Percentiles rank a stretch among this genome's conserved stretches.
phyloP scores from a whole-genome alignment of 345 rosid genomes.

The Excoecaria cochinchinensis region DNA sequence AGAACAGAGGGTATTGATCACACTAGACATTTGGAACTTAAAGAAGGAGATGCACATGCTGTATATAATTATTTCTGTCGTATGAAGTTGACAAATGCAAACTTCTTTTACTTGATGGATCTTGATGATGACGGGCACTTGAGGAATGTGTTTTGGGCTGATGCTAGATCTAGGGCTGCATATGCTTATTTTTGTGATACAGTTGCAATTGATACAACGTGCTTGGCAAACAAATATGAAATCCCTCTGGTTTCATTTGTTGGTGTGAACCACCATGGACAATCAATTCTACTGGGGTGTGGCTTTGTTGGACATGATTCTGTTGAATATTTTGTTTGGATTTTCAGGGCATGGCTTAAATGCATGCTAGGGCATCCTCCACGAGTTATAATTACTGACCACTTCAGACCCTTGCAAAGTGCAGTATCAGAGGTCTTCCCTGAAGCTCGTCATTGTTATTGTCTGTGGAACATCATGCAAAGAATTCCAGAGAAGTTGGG shows the following conservation, averaged over 20 bases:
- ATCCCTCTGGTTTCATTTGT: slow-evolving; percentile 50
- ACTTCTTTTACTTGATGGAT: slow-evolving; percentile 59
- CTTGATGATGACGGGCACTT: slow-evolving; percentile 41
- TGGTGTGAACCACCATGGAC: slow-evolving; percentile 60
- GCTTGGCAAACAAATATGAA: slow-evolving; percentile 48
- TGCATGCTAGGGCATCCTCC: slow-evolving; percentile 48
- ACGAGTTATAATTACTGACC: slow-evolving; percentile 54
- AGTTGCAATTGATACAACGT: slow-evolving; percentile 46
- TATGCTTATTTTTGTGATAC: slow-evolving; percentile 42
- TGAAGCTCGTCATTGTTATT: slow-evolving; percentile 39
- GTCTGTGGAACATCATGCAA: slow-evolving; percentile 45
- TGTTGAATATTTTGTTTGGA: slow-evolving; percentile 48
- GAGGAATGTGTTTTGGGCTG: slow-evolving; percentile 60
- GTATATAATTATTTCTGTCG: slow-evolving; percentile 45
- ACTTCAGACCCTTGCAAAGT: slow-evolving; percentile 41
- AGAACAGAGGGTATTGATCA: slow-evolving; percentile 36
- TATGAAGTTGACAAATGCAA: slow-evolving; percentile 54
- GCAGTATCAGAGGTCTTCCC: slow-evolving; percentile 54
- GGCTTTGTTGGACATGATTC: slow-evolving; percentile 53
- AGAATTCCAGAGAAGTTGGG: slow-evolving; percentile 56
- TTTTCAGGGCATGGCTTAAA: slow-evolving; percentile 53
- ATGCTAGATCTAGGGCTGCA: slow-evolving; percentile 46
- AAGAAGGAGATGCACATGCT: slow-evolving; percentile 52
- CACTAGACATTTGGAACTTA: slow-evolving; percentile 45
- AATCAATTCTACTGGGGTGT: slow-evolving; percentile 48